These are phyloP conservation scores for Chlorella vulgaris DNA, from an alignment of 139 green algal species.

Conservation along the genomic window DNA sequence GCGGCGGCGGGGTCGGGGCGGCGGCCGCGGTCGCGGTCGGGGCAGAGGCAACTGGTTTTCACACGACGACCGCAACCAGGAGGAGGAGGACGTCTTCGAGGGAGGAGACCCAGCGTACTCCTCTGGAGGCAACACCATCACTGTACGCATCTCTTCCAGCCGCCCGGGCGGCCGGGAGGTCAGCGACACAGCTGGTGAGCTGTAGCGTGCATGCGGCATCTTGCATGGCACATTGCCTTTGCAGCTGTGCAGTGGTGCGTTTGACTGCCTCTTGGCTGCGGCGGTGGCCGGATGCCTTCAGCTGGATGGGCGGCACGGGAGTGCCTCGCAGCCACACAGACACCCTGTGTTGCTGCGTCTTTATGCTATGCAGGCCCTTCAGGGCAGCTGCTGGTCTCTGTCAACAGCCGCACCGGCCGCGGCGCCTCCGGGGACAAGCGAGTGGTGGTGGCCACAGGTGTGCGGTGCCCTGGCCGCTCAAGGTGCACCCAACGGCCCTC, in stretches of 20 bases:
- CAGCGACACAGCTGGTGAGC: constrained; percentile 5
- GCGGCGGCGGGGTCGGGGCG: neutral
- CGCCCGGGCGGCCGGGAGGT: neutral
- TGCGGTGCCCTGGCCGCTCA: neutral
- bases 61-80: neutral
- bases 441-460: constrained; percentile 18
- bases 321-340: too few relatives aligned
- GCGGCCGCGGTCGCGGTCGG: neutral
- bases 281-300: too few relatives aligned
- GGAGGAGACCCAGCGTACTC: neutral
- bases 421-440: constrained; percentile 1
- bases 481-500: neutral
- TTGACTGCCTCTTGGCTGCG: too few relatives aligned
- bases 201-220: neutral
- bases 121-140: neutral
- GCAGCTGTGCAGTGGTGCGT: neutral
- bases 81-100: constrained; percentile 3
- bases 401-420: constrained; percentile 15
- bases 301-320: too few relatives aligned
- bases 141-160: constrained; percentile 1
- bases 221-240: neutral
- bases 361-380: neutral
- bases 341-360: neutral
- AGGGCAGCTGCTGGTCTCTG: constrained; percentile 9
- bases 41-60: neutral